Evolutionary conservation across 208 protist genomes (phyloP).

Genomic region (Perkinsela sp.): DNA sequence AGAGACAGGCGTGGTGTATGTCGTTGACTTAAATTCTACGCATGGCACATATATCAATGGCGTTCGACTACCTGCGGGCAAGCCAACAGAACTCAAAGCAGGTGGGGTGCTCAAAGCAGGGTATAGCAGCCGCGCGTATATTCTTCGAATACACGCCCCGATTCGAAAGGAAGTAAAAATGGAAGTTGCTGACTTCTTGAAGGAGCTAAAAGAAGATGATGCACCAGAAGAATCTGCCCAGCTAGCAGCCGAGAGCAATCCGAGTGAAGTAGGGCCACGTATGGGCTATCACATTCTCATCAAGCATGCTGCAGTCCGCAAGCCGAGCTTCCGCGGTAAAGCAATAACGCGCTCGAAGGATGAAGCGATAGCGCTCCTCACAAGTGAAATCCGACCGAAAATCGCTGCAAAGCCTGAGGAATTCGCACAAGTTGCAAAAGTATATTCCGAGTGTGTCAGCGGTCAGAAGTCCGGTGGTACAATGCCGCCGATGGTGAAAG

Average conservation of each 20-base stretch:
- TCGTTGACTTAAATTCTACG: constrained; percentile 49
- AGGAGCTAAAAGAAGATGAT: background rate
- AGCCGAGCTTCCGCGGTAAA: background rate
- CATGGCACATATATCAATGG: constrained; percentile 42
- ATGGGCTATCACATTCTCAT: constrained; percentile 5
- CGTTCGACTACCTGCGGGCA: constrained; percentile 13
- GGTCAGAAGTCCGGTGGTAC: constrained; percentile 1
- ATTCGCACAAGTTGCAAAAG: constrained; percentile 2
- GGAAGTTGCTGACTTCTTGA: constrained; percentile 1
- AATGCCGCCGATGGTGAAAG: background rate
- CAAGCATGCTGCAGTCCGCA: background rate
- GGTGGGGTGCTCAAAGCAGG: constrained; percentile 27
- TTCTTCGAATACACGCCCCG: constrained; percentile 10
- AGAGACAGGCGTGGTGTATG: constrained; percentile 30
- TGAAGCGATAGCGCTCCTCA: constrained; percentile 2
- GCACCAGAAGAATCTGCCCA: background rate
- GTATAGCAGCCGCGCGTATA: constrained; percentile 34
- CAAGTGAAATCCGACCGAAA: background rate
- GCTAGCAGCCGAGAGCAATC: background rate
- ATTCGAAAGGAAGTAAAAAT: background rate
- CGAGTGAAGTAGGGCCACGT: background rate
- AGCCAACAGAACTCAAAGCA: constrained; percentile 21
- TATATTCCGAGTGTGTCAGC: constrained; percentile 4
- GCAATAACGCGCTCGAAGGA: background rate
- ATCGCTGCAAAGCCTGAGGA: background rate